phyloP scores from a whole-genome alignment of 805 yeast species.

The Metschnikowia hibisci region DNA sequence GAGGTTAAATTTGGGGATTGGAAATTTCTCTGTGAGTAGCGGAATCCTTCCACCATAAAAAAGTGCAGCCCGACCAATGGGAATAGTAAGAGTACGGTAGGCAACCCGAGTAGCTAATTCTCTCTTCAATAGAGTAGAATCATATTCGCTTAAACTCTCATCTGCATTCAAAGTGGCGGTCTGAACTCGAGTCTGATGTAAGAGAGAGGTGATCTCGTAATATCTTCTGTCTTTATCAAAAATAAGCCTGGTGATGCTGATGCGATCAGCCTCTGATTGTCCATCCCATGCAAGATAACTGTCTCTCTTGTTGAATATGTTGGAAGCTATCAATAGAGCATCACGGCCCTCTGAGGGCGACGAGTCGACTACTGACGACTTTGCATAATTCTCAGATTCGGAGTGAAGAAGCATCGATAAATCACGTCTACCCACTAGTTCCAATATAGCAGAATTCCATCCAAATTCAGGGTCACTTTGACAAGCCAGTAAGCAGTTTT shows the following conservation, averaged over 20 bases:
- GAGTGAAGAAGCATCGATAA: conserved; percentile 33
- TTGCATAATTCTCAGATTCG: background rate
- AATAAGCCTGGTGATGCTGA: conserved; percentile 63
- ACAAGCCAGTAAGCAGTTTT: conserved; percentile 52
- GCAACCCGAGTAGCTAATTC: conserved; percentile 60
- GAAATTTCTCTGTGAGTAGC: conserved; percentile 77
- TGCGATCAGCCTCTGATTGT: conserved; percentile 64
- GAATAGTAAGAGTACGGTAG: conserved; percentile 67
- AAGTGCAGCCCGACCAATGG: conserved; percentile 75
- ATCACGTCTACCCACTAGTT: conserved; percentile 67
- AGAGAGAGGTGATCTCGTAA: conserved; percentile 65
- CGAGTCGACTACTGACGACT: background rate
- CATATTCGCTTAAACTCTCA: conserved; percentile 50
- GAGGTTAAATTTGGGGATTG: conserved; percentile 71
- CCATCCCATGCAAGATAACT: conserved; percentile 62
- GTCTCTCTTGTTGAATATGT: conserved; percentile 38
- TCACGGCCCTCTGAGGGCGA: conserved; percentile 17
- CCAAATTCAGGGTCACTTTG: conserved; percentile 50
- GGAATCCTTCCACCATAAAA: conserved; percentile 69
- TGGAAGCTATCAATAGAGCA: conserved; percentile 41
- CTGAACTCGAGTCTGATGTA: conserved; percentile 70
- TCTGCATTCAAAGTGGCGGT: conserved; percentile 40
- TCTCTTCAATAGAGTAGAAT: conserved; percentile 50
- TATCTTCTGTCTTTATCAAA: conserved; percentile 78
- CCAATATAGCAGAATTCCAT: conserved; percentile 45